Evolutionary conservation across 495 filamentous ascomycete genomes (phyloP), one percentile per base, ranked within the genome.

Genomic region (Hypoxylon trugodes): DNA sequence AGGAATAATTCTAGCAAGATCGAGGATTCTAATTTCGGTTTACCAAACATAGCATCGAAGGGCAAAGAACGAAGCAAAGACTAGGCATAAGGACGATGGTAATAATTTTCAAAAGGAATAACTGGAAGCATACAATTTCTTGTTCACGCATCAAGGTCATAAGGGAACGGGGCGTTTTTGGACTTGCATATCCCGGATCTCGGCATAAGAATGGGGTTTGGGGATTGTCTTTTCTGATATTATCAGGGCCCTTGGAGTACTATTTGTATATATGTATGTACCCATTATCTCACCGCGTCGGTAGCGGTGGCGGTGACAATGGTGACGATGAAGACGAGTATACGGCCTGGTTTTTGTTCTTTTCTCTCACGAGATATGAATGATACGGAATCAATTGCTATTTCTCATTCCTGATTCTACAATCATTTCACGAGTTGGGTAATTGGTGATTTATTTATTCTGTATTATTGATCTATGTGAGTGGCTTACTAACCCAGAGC

Each of bases 291-390:
- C n/a, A 6, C 18, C 4, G 13, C 15, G 26, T 18, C 28, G 15
- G 13, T 13, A 33, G 7, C 10, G 36, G 55, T 35, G 19, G 22
- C 33, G 32, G 37, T 18, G 25, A 25, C 32, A n/a, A 58, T 37
- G 36, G 55, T 49, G 37, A 26, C 6, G 30, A 37, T 48, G n/a
- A 33, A 21, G 6, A 26, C n/a, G n/a, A 47, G 37, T 61, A 47
- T 53, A 59, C 10, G 10, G 28, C 5, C 10, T 30, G 10, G 28
- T 4, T 30, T 4, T n/a, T 49, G 3, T 38, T 28, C 48, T 32
- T 8, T 53, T 53, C 58, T 61, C 58, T 53, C 58, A 53, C 58
- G 58, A 61, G 58, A 61, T 53, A 61, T 24, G 58, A 53, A 61
- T 61, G 38, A 30, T n/a, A n/a, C n/a, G n/a, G n/a, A n/a, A n/a